Conservation (phyloP, 2,329 filamentous ascomycete genomes). For the Fusarium coffeatum region DNA sequence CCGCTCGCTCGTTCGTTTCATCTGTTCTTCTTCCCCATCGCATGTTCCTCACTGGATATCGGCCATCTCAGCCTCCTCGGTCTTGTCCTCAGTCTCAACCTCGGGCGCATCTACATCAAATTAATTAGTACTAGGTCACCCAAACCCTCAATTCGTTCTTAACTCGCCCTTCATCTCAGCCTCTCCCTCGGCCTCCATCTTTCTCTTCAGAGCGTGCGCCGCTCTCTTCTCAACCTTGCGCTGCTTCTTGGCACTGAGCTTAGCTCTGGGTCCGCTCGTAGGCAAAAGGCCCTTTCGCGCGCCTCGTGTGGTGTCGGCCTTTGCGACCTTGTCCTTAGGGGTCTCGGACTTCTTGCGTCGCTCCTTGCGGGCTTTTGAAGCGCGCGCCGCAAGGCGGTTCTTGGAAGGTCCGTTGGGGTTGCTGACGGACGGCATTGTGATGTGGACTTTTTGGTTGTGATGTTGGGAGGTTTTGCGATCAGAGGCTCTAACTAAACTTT, state of each 20-base stretch:
- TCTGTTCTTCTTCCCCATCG: background rate
- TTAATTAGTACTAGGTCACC: constrained; percentile 11
- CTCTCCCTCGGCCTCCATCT: constrained; percentile 62
- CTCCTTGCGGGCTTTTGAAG: constrained; percentile 58
- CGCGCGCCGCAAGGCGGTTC: constrained; percentile 62
- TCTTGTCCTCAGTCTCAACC: constrained; percentile 25
- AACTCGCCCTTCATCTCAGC: constrained; percentile 61
- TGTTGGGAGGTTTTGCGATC: constrained; percentile 26
- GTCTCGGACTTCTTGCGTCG: constrained; percentile 56
- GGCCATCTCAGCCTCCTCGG: constrained; percentile 47
- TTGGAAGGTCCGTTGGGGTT: constrained; percentile 69
- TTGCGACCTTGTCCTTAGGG: constrained; percentile 54
- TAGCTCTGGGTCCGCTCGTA: constrained; percentile 64
- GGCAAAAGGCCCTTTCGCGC: constrained; percentile 65
- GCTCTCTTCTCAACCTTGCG: constrained; percentile 67
- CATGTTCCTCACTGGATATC: constrained; percentile 40
- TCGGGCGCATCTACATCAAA: constrained; percentile 41
- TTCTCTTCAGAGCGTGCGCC: constrained; percentile 64
- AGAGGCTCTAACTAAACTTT: constrained; percentile 22
- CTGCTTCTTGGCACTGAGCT: constrained; percentile 66
- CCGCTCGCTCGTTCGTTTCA: background rate
- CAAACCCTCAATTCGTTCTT: constrained; percentile 1
- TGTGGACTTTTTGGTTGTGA: constrained; percentile 1
- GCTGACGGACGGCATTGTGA: constrained; percentile 65
- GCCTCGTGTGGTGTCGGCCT: constrained; percentile 60